phyloP scores from a whole-genome alignment of 2,329 filamentous ascomycete genomes.

The Aspergillus piperis region DNA sequence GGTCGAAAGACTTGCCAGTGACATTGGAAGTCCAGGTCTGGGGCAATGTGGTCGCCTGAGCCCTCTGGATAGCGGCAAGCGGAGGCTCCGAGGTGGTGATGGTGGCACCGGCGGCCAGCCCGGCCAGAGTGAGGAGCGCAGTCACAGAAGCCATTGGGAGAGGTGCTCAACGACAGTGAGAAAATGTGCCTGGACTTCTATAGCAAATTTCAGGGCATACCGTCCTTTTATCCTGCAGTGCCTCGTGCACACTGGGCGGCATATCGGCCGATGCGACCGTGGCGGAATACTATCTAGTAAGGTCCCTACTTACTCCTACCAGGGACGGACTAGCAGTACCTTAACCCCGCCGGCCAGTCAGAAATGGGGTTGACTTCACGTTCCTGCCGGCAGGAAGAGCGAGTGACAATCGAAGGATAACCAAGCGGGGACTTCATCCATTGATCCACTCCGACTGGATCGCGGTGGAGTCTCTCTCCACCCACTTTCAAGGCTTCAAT shows the following conservation, averaged over 20 bases:
- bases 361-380: neutral
- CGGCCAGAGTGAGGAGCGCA: constrained; percentile 1
- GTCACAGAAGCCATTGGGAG: neutral
- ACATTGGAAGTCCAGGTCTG: constrained; percentile 13
- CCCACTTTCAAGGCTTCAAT: too few relatives aligned
- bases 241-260: neutral
- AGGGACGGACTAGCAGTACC: too few relatives aligned
- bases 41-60: constrained; percentile 5
- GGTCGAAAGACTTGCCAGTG: constrained; percentile 42
- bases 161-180: neutral
- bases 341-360: neutral
- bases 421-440: too few relatives aligned
- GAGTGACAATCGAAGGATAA: neutral
- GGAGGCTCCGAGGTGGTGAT: constrained; percentile 6
- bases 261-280: neutral
- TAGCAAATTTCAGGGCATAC: neutral
- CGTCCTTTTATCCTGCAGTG: neutral
- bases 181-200: neutral
- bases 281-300: neutral
- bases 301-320: too few relatives aligned
- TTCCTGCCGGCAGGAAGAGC: neutral
- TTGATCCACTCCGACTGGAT: too few relatives aligned
- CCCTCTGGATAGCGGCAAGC: neutral
- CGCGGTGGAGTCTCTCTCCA: too few relatives aligned
- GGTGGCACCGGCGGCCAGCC: constrained; percentile 5